Percentiles rank a stretch among this genome's conserved stretches.
Evolutionary conservation across 2,329 filamentous ascomycete genomes (phyloP).

Genomic region (Neofusicoccum sp.): DNA sequence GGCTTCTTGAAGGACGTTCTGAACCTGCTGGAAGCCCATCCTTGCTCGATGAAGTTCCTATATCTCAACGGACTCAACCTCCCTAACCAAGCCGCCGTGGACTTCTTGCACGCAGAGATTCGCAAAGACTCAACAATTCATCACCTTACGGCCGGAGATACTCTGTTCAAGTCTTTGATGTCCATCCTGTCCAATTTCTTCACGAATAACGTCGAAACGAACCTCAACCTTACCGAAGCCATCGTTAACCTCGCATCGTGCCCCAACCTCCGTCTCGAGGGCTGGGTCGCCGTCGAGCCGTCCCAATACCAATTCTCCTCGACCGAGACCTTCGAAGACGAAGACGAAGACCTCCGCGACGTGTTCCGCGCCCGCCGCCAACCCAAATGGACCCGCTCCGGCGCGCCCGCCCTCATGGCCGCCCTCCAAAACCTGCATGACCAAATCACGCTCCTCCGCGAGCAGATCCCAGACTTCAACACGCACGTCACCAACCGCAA

Average conservation of each 20-base stretch:
- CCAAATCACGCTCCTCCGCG: constrained; percentile 48
- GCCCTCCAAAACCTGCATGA: constrained; percentile 45
- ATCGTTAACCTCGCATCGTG: constrained; percentile 83
- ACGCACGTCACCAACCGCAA: constrained; percentile 52
- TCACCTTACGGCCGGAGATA: constrained; percentile 62
- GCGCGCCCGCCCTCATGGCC: constrained; percentile 44
- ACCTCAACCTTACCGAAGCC: constrained; percentile 82
- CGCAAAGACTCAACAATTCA: constrained; percentile 64
- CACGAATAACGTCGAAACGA: constrained; percentile 87
- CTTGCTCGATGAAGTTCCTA: constrained; percentile 71
- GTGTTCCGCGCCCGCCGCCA: constrained; percentile 39
- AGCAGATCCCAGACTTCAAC: constrained; percentile 50
- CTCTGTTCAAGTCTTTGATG: constrained; percentile 56
- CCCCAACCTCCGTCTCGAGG: constrained; percentile 80
- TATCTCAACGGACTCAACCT: constrained; percentile 63
- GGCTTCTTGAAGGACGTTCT: constrained; percentile 71
- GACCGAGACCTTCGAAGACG: constrained; percentile 24
- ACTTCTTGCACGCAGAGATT: constrained; percentile 52
- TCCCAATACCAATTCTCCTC: constrained; percentile 41
- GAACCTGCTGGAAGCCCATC: constrained; percentile 69
- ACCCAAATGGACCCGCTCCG: constrained; percentile 40
- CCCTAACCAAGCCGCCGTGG: constrained; percentile 43
- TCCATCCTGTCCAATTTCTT: constrained; percentile 76
- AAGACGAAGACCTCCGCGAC: constrained; percentile 35
- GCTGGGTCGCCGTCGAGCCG: constrained; percentile 83